Base-by-base conservation (phyloP, 371 early-diverging fungal species). In the Rhizopus sp. region DNA sequence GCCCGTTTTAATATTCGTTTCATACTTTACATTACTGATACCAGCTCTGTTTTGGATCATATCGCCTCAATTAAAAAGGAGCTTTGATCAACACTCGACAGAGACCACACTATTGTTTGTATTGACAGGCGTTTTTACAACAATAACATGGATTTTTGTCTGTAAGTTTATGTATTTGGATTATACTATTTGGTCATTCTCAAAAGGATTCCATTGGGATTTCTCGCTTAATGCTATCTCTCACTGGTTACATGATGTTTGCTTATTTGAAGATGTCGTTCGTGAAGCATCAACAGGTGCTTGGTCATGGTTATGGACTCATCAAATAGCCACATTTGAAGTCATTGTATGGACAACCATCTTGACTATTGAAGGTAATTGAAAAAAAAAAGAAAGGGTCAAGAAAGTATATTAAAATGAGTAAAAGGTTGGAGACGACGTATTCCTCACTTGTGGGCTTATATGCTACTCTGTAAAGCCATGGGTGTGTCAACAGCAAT, bases 221-320 rank as follows among this genome's bases (percentile, higher is more conserved):
- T 23, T 47, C 29, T 39, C 60, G 23, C 50, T 77, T 1, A 69
- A 78, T 52, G 49, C 56, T 2, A 50, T 78, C 30, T 72, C 75
- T 9, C 68, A 69, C 10, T 78, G 78, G 78, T 51, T 78, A 23
- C 62, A 78, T 57, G 61, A 63, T 5, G 63, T 65, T 0, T 69
- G 67, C 0, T 57, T 78, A 0, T 72, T 78, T 48, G 75, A 72
- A 35, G 69, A 69, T 42, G 75, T 73, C 12, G 72, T 73, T 73
- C 60, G 72, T 38, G 63, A 71, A 9, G 73, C 75, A 1, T 64
- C 60, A 38, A 51, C 55, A 7, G 78, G 75, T 16, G 54, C 12
- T 13, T 68, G 69, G 64, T 71, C 41, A 7, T 78, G 78, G 78
- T 35, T 78, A 5, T 78, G 75, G 73, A 75, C 73, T 53, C 72